phyloP scores from a whole-genome alignment of 495 filamentous ascomycete genomes.

The Aspergillus wentii region DNA sequence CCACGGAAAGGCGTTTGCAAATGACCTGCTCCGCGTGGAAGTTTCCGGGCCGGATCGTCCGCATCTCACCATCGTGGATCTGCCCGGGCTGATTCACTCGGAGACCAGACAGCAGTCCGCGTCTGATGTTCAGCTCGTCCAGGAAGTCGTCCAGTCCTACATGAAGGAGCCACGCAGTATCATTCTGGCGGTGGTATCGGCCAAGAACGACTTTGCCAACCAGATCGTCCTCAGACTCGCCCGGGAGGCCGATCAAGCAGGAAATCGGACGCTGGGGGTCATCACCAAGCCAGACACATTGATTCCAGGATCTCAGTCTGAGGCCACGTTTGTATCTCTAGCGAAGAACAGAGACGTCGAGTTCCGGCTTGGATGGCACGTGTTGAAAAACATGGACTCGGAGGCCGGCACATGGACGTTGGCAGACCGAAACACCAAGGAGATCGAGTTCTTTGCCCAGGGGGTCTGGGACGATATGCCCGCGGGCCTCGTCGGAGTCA shows the following conservation, averaged over 20 bases:
- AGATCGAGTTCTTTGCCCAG: constrained; percentile 37
- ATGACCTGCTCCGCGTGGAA: constrained; percentile 49
- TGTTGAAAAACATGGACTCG: constrained; percentile 42
- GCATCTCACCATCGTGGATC: constrained; percentile 53
- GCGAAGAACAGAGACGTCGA: constrained; percentile 42
- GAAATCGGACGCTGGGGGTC: constrained; percentile 44
- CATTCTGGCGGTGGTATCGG: constrained; percentile 48
- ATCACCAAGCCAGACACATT: constrained; percentile 50
- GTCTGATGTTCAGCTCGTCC: constrained; percentile 40
- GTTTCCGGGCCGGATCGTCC: constrained; percentile 46
- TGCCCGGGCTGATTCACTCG: constrained; percentile 48
- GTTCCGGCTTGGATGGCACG: constrained; percentile 45
- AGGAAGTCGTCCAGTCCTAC: constrained; percentile 41
- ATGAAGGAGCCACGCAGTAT: constrained; percentile 48
- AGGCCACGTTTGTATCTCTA: constrained; percentile 31
- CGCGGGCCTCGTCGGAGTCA: constrained; percentile 40
- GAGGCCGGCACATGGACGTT: constrained; percentile 33
- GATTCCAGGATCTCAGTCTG: constrained; percentile 21
- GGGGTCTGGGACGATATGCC: constrained; percentile 44
- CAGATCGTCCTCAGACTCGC: constrained; percentile 43
- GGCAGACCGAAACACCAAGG: constrained; percentile 27
- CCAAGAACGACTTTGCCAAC: constrained; percentile 46
- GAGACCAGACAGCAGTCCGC: constrained; percentile 42
- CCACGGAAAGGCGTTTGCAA: constrained; percentile 32
- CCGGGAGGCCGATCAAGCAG: constrained; percentile 36